Percentiles rank a stretch among this genome's conserved stretches.
These are phyloP conservation scores for Skeletonema tropicum DNA, from an alignment of 108 stramenopile species.

Conservation along the genomic window DNA sequence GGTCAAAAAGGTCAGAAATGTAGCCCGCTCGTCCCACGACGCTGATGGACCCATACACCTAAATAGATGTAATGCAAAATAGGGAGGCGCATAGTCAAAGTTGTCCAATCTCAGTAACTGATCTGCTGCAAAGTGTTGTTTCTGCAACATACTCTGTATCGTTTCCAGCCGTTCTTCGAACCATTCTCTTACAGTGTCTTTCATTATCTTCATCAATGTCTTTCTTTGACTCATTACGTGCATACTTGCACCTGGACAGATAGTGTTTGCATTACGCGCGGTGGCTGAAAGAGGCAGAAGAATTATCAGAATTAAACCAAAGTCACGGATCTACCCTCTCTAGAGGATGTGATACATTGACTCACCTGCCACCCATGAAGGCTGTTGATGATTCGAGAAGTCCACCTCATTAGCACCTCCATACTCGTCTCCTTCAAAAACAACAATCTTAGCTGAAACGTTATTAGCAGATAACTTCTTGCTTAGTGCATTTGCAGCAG, in stretches of 20 bases:
- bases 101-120: slow-evolving; percentile 24
- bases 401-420: slow-evolving; percentile 11
- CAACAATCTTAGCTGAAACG: slow-evolving; percentile 33
- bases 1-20: slow-evolving; percentile 39
- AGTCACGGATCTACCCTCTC: background rate
- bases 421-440: slow-evolving; percentile 40
- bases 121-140: slow-evolving; percentile 9
- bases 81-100: slow-evolving; percentile 41
- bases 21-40: slow-evolving; percentile 36
- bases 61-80: slow-evolving; percentile 50
- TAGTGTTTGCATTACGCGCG: slow-evolving; percentile 54
- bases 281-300: slow-evolving; percentile 30
- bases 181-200: slow-evolving; percentile 41
- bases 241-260: slow-evolving; percentile 56
- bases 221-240: slow-evolving; percentile 50
- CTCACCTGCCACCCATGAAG: slow-evolving; percentile 48
- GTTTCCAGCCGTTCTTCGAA: slow-evolving; percentile 14
- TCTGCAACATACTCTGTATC: slow-evolving; percentile 10
- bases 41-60: slow-evolving; percentile 42
- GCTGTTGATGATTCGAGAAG: slow-evolving; percentile 28
- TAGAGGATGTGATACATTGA: background rate
- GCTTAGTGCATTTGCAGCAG: slow-evolving; percentile 42
- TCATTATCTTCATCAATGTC: slow-evolving; percentile 27
- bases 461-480: slow-evolving; percentile 8
- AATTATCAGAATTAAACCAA: background rate